A percentile compares a stretch with the other conserved stretches of the same genome.
These are phyloP conservation scores for Thermothelomyces thermophilus DNA, from an alignment of 2,329 filamentous ascomycete species.

Conservation along the genomic window DNA sequence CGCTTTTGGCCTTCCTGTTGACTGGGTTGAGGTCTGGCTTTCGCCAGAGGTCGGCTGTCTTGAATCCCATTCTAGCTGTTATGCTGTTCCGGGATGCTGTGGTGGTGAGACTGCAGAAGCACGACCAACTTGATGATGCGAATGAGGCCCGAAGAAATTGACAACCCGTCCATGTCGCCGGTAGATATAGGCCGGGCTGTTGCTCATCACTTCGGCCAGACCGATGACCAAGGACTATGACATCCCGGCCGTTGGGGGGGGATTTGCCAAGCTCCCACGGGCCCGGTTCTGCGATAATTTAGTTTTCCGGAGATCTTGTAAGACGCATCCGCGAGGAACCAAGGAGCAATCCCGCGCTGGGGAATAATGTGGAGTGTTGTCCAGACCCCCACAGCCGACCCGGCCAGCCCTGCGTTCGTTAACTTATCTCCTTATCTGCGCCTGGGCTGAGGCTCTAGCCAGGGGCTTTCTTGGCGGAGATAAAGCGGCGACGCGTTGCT, in stretches of 20 bases:
- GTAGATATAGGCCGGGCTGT: conserved; percentile 2
- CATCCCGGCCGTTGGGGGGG: neutral
- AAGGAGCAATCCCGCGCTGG: conserved; percentile 4
- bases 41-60: conserved; percentile 17
- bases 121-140: neutral
- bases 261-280: neutral
- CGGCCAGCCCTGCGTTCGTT: conserved; percentile 3
- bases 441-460: conserved; percentile 8
- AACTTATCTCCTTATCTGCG: conserved; percentile 13
- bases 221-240: neutral
- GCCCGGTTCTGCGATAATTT: neutral
- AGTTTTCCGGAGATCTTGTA: neutral
- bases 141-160: neutral
- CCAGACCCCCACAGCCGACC: conserved; percentile 9
- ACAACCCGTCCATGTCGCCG: neutral
- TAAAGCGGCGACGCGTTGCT: neutral
- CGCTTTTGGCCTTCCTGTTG: conserved; percentile 73
- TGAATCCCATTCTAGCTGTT: conserved; percentile 15
- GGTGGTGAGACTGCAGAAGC: neutral
- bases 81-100: neutral
- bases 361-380: neutral
- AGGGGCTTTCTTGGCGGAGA: conserved; percentile 14
- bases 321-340: conserved; percentile 2
- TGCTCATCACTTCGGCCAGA: neutral
- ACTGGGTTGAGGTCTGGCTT: conserved; percentile 59